A percentile compares a stretch with the other conserved stretches of the same genome.
Evolutionary conservation across 768 basidiomycete species (phyloP).

Genomic region (Phaeolepiota aurea): DNA sequence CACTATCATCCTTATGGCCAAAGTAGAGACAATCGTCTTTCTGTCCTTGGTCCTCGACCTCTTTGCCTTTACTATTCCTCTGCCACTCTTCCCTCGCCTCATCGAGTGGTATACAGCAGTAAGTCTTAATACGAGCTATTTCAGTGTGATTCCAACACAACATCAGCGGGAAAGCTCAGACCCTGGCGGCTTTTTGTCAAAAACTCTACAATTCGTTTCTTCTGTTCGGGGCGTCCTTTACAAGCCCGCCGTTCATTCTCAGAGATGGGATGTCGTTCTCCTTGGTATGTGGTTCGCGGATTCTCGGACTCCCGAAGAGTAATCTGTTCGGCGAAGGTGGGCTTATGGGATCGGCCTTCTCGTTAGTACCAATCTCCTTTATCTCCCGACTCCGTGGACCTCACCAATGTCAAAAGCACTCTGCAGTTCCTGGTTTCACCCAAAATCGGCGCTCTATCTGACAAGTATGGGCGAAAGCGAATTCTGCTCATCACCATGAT

Average conservation of each 20-base stretch:
- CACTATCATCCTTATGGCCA: conserved; percentile 33
- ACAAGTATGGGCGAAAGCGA: conserved; percentile 82
- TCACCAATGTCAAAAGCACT: conserved; percentile 39
- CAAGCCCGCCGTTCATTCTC: conserved; percentile 47
- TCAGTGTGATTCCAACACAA: too few species aligned
- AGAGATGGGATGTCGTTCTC: conserved; percentile 90
- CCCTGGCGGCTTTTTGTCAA: conserved; percentile 62
- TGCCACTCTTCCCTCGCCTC: conserved; percentile 97
- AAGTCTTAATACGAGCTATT: conserved; percentile 13
- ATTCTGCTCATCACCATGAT: conserved; percentile 83
- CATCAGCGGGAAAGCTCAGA: conserved; percentile 69
- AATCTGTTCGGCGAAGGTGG: conserved; percentile 41
- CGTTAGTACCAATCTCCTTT: conserved; percentile 32
- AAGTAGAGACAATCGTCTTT: conserved; percentile 80
- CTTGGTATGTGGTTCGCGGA: conserved; percentile 49
- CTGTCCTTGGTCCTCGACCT: conserved; percentile 87
- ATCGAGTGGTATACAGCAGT: conserved; percentile 88
- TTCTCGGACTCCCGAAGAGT: neutral
- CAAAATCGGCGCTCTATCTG: conserved; percentile 74
- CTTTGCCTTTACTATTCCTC: conserved; percentile 84
- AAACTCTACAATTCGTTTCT: conserved; percentile 62
- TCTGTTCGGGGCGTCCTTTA: conserved; percentile 59
- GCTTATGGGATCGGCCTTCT: conserved; percentile 89
- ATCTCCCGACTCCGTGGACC: conserved; percentile 13
- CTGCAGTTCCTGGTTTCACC: conserved; percentile 83